Base-by-base conservation (phyloP, 176 grass and related monocot species). In the Bolboschoenus planiculmis region DNA sequence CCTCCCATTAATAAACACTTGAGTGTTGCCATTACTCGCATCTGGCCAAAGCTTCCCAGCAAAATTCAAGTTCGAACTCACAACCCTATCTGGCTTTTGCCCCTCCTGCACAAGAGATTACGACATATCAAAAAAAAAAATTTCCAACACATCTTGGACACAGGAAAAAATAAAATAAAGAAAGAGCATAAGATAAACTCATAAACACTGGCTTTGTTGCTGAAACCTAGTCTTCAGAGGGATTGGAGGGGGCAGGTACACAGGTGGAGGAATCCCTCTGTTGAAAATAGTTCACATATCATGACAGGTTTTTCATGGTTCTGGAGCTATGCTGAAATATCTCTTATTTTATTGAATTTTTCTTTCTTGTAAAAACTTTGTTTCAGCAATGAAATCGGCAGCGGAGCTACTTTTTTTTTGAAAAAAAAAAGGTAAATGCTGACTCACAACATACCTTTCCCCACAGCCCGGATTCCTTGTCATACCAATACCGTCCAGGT, bases 401-500 rank as follows among this genome's bases (percentile, higher is more conserved):
- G 43, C 11, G 11, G 10, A 59, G 33, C 5, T 20, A 71, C 23
- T 54, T 40, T 40, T 42, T 81, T 18, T 37, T 14, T 20, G 14
- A 67, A 7, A 39, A 67, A 85, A 37, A 59, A 34, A 15, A 47
- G 42, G 36, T 23, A 51, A 59, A 14, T 39, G 27, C 34, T 53
- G 50, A 20, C 13, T 61, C 27, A 56, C 67, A 55, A 58, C 72
- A 86, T 88, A 85, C 95, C 87, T 93, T 95, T 81, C 95, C 95
- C 95, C 95, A 98, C 29, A 98, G 58, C 39, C 95, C 95, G 0
- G 95, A 95, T 83, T 98, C 95, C 76, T 98, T 98, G 80, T 98
- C 95, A 77, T 98, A 98, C 95, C 95, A 98, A 82, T 98, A 98
- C 18, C 84, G 90, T n/a, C 95, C 95, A 33, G 95, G 95, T 75